A percentile compares a stretch with the other conserved stretches of the same genome.
Conservation (phyloP, 2,329 filamentous ascomycete genomes). For the Epicoccum nigrum region DNA sequence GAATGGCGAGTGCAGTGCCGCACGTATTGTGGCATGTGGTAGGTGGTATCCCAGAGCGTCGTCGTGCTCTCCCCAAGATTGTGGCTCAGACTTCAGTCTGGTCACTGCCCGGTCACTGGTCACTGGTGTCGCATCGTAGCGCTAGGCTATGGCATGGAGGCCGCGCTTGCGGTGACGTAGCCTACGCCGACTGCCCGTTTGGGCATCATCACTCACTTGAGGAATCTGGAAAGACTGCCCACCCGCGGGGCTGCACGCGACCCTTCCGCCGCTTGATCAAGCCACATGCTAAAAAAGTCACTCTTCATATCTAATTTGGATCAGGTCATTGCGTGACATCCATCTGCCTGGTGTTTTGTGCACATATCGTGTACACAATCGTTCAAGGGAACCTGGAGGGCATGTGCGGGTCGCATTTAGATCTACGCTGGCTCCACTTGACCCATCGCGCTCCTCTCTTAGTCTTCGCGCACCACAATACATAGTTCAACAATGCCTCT, state of each 20-base stretch:
- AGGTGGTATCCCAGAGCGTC: constrained; percentile 46
- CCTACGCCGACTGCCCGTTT: constrained; percentile 22
- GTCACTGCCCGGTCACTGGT: no score
- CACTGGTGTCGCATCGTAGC: constrained; percentile 11
- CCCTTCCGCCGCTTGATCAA: constrained; percentile 12
- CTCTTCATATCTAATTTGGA: no score
- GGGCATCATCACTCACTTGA: constrained; percentile 12
- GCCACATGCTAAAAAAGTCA: constrained; percentile 3
- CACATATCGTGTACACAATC: no score
- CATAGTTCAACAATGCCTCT: constrained; percentile 1
- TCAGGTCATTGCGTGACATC: neutral
- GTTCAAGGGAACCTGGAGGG: no score
- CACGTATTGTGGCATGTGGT: constrained; percentile 40
- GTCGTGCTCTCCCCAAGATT: constrained; percentile 15
- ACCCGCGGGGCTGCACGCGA: constrained; percentile 22
- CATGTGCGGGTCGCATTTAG: constrained; percentile 28
- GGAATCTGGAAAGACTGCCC: no score
- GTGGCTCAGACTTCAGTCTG: constrained; percentile 23
- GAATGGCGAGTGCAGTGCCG: constrained; percentile 7
- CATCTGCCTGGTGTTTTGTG: neutral
- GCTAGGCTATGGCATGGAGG: constrained; percentile 17
- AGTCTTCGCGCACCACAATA: neutral
- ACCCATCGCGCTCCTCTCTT: constrained; percentile 43
- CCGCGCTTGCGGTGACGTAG: constrained; percentile 43
- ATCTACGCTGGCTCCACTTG: constrained; percentile 26